Evolutionary conservation across 2,329 filamentous ascomycete genomes (phyloP), one percentile per base, ranked within the genome.

Genomic region (Balansia obtecta): DNA sequence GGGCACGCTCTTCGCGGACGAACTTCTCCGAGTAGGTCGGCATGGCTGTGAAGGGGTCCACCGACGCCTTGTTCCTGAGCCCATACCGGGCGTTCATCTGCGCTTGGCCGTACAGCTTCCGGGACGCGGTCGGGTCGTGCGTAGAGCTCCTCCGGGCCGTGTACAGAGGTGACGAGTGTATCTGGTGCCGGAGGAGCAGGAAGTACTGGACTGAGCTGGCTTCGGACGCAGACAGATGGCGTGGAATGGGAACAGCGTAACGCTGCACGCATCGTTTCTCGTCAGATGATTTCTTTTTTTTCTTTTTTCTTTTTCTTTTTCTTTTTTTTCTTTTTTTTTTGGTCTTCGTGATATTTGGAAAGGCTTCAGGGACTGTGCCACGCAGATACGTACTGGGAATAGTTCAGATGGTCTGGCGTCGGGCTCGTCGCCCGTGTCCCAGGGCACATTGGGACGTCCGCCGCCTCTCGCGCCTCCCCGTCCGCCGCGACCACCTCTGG

Each of bases 1-100:
- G 66, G 3, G 71, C 70, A 43, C 77, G 69, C 50, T 77, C 72
- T 41, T 71, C 67, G 52, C 70, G 69, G 37, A 71, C 65, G 58
- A 80, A 80, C 51, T 71, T 71, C 56, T 79, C 71, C 42, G 74
- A 77, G 65, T 79, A 80, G 53, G 73, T 74, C n/a, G 75, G 76
- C 50, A 80, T 71, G 40, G 74, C 69, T n/a, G 69, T 72, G 61
- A 82, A 82, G 18, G 77, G 76, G 60, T 81, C 77, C 46, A 75
- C 58, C 12, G 73, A 77, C 38, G 76, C 76, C 57, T 74, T 76
- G 64, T 68, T 79, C 61, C 71, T 73, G 57, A 74, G 64, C 53
- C 71, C 74, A 64, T 75, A 81, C 50, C 71, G 73, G 55, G 73
- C 71, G 63, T 80, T 80, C 60, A 74, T 65, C 63, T 81, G 77